Evolutionary conservation across 352 stramenopile species (phyloP), one percentile per base, ranked within the genome.

Genomic region (Globisporangium alternatum): DNA sequence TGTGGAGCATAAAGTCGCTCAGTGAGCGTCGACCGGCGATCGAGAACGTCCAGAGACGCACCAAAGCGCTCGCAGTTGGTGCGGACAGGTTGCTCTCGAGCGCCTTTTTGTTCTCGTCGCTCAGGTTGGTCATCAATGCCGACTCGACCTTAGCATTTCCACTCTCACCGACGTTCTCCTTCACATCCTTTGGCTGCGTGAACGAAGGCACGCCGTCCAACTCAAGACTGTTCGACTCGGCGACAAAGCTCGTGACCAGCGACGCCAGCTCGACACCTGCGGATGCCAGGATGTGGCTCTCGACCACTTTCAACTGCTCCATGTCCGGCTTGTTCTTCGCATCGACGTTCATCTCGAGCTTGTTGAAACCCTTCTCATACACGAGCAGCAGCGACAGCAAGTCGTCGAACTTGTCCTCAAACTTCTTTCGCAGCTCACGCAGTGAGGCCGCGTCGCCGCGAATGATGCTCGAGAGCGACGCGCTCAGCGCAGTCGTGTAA

Each of bases 371-470:
- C 56, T 91, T 92, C 51, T 91, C 81, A 17, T 83, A 70, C 35
- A 89, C 51, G 17, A 77, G 21, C 19, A 95, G 62, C 39, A 73
- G 74, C 30, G 72, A 61, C 12, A 83, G 66, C 8, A 77, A 66
- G 33, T 90, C 80, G 69, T 95, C 83, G 39, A 95, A 91, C 2
- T 66, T 71, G 52, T 91, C 83, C 64, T 95, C 86, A 45, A 95
- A 95, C 44, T 69, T 76, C 67, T 84, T 86, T 19, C 78, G 76
- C 30, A 92, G 49, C 52, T 93, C 84, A 21, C 81, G 83, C 19
- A 91, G 56, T 37, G 81, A 89, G 4, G 75, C 74, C n/a, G 84
- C 83, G 64, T 93, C 86, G 22, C 86, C 86, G 7, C 86, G 86
- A 5, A 91, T 62, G 56, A 93, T 75, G 35, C 73, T 90, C 12